phyloP scores from a whole-genome alignment of 139 green algal species.

The Closterium sp. region DNA sequence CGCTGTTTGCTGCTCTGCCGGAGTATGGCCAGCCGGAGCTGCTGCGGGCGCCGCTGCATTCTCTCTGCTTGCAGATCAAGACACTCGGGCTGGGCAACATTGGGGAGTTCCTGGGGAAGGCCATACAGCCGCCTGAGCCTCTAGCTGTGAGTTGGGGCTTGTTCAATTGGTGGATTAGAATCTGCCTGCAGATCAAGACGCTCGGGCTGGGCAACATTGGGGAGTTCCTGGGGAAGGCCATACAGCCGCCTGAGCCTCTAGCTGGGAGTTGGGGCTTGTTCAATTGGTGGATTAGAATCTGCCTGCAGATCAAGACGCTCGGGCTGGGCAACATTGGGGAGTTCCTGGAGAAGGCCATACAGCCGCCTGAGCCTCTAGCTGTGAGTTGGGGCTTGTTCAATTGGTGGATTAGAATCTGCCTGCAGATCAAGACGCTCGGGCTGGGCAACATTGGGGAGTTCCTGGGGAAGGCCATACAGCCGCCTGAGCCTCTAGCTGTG shows the following conservation, averaged over 20 bases:
- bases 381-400: background rate
- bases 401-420: conserved; percentile 11
- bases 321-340: conserved; percentile 24
- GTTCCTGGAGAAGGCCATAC: conserved; percentile 44
- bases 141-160: conserved; percentile 22
- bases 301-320: conserved; percentile 60
- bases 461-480: conserved; percentile 41
- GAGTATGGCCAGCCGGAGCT: conserved; percentile 53
- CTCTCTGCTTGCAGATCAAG: conserved; percentile 63
- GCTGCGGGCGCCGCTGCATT: conserved; percentile 56
- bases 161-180: too few species aligned
- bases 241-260: conserved; percentile 45
- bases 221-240: conserved; percentile 37
- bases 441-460: conserved; percentile 40
- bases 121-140: conserved; percentile 45
- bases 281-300: background rate
- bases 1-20: conserved; percentile 15
- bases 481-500: conserved; percentile 39
- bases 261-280: conserved; percentile 6
- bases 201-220: conserved; percentile 29
- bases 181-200: conserved; percentile 61
- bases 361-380: conserved; percentile 41
- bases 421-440: conserved; percentile 58
- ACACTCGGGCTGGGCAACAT: conserved; percentile 24
- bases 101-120: conserved; percentile 39